These are phyloP conservation scores for Sarocladiaceae sp. DNA, from an alignment of 2,329 filamentous ascomycete genomes.

Conservation along the genomic window DNA sequence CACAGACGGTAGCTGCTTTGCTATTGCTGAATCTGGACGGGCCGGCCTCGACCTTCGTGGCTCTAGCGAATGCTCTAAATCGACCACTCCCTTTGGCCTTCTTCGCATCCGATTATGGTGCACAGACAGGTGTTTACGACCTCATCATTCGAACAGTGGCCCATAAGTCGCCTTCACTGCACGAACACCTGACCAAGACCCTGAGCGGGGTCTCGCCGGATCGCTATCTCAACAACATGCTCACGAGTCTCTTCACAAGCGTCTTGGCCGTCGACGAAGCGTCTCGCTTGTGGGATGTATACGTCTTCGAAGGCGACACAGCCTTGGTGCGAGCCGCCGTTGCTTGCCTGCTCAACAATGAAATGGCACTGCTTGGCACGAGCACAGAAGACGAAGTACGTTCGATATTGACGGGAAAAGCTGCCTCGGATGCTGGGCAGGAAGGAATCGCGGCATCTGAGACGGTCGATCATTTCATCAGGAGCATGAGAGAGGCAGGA, in stretches of 20 bases:
- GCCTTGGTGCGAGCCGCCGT: constrained; percentile 66
- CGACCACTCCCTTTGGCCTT: constrained; percentile 69
- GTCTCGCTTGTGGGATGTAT: constrained; percentile 72
- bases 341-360: constrained; percentile 52
- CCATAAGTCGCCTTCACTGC: constrained; percentile 57
- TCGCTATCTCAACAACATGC: constrained; percentile 52
- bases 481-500: constrained; percentile 31
- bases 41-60: constrained; percentile 59
- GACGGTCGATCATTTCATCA: constrained; percentile 43
- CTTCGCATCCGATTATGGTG: constrained; percentile 62
- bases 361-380: constrained; percentile 44
- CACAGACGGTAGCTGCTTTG: constrained; percentile 63
- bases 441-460: constrained; percentile 31
- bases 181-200: constrained; percentile 54
- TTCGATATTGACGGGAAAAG: constrained; percentile 15
- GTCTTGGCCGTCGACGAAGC: constrained; percentile 63
- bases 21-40: constrained; percentile 65
- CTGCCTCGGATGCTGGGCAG: constrained; percentile 18
- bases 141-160: constrained; percentile 61
- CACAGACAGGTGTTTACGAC: constrained; percentile 62
- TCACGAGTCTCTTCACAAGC: constrained; percentile 58
- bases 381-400: constrained; percentile 38
- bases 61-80: constrained; percentile 72
- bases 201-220: constrained; percentile 40
- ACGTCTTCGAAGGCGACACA: constrained; percentile 73